Conservation (phyloP, 768 basidiomycete species). For the Serpula lacrymans region DNA sequence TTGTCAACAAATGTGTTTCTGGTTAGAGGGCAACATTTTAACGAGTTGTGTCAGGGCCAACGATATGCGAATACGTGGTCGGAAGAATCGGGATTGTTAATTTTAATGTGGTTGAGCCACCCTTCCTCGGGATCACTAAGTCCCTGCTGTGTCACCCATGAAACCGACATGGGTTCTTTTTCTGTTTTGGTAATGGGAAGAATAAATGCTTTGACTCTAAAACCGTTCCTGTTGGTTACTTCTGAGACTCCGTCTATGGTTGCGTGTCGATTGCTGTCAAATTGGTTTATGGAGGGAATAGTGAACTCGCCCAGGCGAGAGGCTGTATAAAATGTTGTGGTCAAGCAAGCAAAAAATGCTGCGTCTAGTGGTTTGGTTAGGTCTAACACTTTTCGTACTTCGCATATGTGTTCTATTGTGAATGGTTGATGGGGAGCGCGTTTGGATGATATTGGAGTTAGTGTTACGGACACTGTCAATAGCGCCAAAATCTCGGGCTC, state of each 20-base stretch:
- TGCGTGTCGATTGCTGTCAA: too few relatives aligned
- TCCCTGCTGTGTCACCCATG: conserved; percentile 28
- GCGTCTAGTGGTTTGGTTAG: not conserved
- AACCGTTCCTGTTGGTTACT: not conserved
- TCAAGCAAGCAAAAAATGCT: too few relatives aligned
- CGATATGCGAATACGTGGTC: conserved; percentile 30
- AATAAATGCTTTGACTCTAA: conserved; percentile 21
- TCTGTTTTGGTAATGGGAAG: conserved; percentile 28
- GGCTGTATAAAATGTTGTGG: too few relatives aligned
- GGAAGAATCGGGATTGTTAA: conserved; percentile 22
- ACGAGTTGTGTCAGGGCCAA: too few relatives aligned
- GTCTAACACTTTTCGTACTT: not conserved
- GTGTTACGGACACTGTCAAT: conserved; percentile 9
- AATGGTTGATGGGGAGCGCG: conserved; percentile 5
- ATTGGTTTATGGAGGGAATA: too few relatives aligned
- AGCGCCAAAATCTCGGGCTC: conserved; percentile 10
- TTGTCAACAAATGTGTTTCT: too few relatives aligned
- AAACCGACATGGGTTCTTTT: conserved; percentile 27
- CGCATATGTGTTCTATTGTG: conserved; percentile 9
- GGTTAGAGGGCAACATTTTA: not conserved
- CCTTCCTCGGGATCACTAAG: conserved; percentile 20
- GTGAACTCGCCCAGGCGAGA: too few relatives aligned
- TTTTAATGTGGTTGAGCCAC: conserved; percentile 20
- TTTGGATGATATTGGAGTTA: conserved; percentile 11
- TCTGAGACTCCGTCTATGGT: too few relatives aligned